Percentiles rank a stretch among this genome's conserved stretches.
phyloP scores from a whole-genome alignment of 164 flowering plant genomes.

The Brasenia schreberi region DNA sequence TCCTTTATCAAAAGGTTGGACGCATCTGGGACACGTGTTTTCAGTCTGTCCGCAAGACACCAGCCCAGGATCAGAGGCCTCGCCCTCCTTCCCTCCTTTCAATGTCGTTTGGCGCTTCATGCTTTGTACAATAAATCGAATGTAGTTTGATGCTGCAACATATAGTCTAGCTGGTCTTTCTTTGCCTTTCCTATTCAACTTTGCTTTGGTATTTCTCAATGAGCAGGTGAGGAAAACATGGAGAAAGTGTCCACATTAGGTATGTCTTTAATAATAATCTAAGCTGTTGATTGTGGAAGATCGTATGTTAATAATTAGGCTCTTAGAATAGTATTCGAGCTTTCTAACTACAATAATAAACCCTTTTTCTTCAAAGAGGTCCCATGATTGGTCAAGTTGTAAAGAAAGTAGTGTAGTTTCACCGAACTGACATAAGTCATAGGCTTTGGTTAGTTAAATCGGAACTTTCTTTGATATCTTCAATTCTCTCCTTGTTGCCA shows the following conservation, averaged over 20 bases:
- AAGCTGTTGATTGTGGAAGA: not conserved
- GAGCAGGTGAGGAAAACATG: not conserved
- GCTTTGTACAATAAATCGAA: not conserved
- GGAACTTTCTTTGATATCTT: too few relatives aligned
- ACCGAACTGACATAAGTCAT: too few relatives aligned
- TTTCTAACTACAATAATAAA: too few relatives aligned
- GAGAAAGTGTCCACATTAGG: not conserved
- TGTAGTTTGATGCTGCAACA: not conserved
- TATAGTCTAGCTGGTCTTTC: not conserved
- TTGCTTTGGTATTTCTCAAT: too few relatives aligned
- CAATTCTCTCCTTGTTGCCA: too few relatives aligned
- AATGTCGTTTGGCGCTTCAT: not conserved
- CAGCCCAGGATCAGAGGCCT: not conserved
- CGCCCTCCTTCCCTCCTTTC: not conserved
- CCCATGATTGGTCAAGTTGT: not conserved
- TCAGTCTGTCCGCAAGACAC: not conserved
- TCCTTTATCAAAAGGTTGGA: not conserved
- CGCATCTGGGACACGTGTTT: not conserved
- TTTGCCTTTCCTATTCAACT: too few relatives aligned
- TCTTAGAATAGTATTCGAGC: not conserved
- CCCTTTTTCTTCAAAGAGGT: not conserved
- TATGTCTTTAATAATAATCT: not conserved
- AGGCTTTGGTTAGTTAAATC: too few relatives aligned
- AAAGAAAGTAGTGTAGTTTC: too few relatives aligned
- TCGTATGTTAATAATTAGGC: not conserved